These are phyloP conservation scores for Penicillium pancosmium DNA, from an alignment of 495 filamentous ascomycete species.

Conservation along the genomic window DNA sequence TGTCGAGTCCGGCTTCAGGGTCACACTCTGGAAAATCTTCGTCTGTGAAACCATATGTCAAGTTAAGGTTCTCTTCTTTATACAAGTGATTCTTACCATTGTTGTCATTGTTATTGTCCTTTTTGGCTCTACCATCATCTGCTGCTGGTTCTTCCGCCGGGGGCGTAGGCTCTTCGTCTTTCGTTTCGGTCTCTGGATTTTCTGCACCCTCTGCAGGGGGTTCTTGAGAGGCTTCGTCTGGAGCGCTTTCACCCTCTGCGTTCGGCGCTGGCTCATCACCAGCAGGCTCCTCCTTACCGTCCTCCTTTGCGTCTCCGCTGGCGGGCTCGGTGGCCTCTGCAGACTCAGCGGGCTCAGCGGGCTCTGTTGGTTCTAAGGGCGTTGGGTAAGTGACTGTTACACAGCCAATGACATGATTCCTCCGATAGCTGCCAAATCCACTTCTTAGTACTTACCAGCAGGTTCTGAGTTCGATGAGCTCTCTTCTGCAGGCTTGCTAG, in stretches of 20 bases:
- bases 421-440: background rate
- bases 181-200: constrained; percentile 1
- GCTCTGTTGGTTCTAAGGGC: constrained; percentile 31
- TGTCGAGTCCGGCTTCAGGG: constrained; percentile 30
- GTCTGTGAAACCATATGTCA: constrained; percentile 14
- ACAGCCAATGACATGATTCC: constrained; percentile 2
- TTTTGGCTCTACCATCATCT: constrained; percentile 14
- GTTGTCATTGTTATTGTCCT: constrained; percentile 17
- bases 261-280: constrained; percentile 20
- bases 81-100: constrained; percentile 20
- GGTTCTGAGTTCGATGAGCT: constrained; percentile 28
- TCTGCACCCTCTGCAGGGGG: constrained; percentile 22
- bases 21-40: constrained; percentile 36
- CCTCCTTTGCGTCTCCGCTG: constrained; percentile 27
- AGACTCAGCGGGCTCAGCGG: constrained; percentile 28
- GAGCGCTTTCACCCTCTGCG: constrained; percentile 19
- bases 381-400: constrained; percentile 17
- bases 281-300: constrained; percentile 22
- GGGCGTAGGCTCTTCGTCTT: background rate
- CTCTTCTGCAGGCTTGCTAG: constrained; percentile 26
- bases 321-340: constrained; percentile 26
- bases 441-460: constrained; percentile 30
- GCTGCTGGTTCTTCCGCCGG: constrained; percentile 8
- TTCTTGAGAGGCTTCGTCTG: constrained; percentile 24
- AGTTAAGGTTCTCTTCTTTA: background rate